phyloP scores from a whole-genome alignment of 139 green algal genomes.

The Auxenochlorella pyrenoidosa region DNA sequence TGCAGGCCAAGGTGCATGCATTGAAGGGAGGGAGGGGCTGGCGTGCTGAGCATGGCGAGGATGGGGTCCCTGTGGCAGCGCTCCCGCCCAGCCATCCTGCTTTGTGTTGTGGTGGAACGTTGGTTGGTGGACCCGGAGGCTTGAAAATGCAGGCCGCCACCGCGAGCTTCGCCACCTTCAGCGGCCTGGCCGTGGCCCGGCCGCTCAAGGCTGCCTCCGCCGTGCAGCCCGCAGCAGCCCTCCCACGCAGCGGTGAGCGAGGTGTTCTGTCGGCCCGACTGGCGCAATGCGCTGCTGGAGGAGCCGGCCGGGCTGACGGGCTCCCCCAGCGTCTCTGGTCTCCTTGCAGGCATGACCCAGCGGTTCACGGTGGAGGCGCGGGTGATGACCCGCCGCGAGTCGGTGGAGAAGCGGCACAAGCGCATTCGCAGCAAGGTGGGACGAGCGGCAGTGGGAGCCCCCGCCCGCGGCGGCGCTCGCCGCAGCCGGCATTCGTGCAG shows the following conservation, averaged over 20 bases:
- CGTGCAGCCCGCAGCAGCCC: constrained; percentile 40
- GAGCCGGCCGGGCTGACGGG: neutral
- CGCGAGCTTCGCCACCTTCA: constrained; percentile 34
- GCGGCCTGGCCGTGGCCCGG: constrained; percentile 9
- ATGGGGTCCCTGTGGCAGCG: no score
- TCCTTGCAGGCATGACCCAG: constrained; percentile 13
- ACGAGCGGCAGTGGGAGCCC: neutral
- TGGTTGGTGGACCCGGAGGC: neutral
- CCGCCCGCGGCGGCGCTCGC: no score
- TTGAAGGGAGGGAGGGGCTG: no score
- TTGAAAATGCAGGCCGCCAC: constrained; percentile 33
- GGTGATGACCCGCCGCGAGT: constrained; percentile 38
- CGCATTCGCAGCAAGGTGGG: constrained; percentile 75
- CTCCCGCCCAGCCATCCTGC: neutral
- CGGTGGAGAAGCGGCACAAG: constrained; percentile 65
- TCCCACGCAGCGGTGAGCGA: constrained; percentile 29
- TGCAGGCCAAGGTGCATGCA: no score
- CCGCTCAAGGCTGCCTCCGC: neutral
- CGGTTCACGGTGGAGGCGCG: constrained; percentile 34
- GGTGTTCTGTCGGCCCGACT: neutral
- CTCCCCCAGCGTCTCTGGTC: neutral
- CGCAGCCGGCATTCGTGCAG: neutral
- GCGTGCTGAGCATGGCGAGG: no score
- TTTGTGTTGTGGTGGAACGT: neutral
- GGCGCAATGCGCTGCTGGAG: neutral